Percentiles rank a stretch among this genome's conserved stretches.
Conservation (phyloP, 306 rosid genomes). For the Medicago lupulina region DNA sequence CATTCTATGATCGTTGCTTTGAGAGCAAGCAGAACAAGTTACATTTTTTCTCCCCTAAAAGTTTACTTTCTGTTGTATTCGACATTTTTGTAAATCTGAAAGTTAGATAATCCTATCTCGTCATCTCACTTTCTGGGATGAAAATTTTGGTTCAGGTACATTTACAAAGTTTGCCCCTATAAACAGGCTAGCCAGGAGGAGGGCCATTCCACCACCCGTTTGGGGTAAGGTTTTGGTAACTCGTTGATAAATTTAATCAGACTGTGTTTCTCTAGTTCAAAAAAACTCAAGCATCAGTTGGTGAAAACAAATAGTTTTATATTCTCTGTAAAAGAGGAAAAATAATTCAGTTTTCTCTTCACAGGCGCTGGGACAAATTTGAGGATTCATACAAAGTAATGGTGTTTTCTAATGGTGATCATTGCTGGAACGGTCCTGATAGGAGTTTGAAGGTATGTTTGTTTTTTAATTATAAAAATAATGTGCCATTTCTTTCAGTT, state of each 20-base stretch:
- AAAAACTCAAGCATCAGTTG: conserved; percentile 32
- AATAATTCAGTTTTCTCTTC: conserved; percentile 26
- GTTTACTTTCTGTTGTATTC: conserved; percentile 38
- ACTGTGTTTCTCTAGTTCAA: conserved; percentile 22
- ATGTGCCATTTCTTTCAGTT: conserved; percentile 22
- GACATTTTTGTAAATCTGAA: conserved; percentile 36
- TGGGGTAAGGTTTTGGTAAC: conserved; percentile 75
- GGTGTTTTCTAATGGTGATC: conserved; percentile 87
- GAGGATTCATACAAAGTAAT: conserved; percentile 82
- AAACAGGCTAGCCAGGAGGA: conserved; percentile 95
- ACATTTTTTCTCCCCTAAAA: conserved; percentile 40
- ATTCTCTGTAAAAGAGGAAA: not conserved
- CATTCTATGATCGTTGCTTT: conserved; percentile 82
- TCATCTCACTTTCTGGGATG: conserved; percentile 48
- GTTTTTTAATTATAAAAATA: not conserved
- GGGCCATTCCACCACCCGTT: conserved; percentile 79
- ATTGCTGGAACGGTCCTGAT: conserved; percentile 99
- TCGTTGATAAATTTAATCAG: conserved; percentile 37
- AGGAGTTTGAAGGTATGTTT: conserved; percentile 94
- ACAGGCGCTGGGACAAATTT: conserved; percentile 95
- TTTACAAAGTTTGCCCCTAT: conserved; percentile 94
- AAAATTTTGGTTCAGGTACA: conserved; percentile 70
- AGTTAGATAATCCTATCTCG: conserved; percentile 27
- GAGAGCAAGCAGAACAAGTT: conserved; percentile 96
- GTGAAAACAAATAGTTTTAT: not conserved